Base-by-base conservation (phyloP, 2,329 filamentous ascomycete species). In the Ophiostoma australiae region DNA sequence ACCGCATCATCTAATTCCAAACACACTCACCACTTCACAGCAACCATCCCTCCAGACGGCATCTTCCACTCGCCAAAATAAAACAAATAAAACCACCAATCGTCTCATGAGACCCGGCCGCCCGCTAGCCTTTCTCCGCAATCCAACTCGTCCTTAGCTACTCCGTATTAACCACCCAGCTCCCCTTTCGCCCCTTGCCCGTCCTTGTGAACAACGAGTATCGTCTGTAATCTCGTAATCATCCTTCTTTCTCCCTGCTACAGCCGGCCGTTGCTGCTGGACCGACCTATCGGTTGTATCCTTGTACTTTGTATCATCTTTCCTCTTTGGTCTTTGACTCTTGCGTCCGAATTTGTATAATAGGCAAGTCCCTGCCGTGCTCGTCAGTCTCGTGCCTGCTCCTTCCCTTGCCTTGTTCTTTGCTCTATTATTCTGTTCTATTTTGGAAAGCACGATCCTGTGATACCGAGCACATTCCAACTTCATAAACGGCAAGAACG, bases 91-190 rank as follows among this genome's bases (percentile, higher is more conserved):
- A 27, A 58, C 52, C 52, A 58, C 52, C 52, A 58, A 58, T 58
- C 52, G 44, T 33, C 69, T 70, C 69, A 61, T 67, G 69, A 71
- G 33, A 41, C 55, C 65, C 68, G 27, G 52, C 69, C 41, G 71
- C 70, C 52, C 63, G 61, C 71, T 73, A 73, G 72, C 71, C 48
- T 68, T 71, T 71, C 72, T 72, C 71, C 72, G 70, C 71, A 72
- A 65, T 63, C 69, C 68, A 67, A 39, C 66, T 69, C 63, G 55
- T 66, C 27, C 66, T 33, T 20, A 63, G 15, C 33, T 58, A 68
- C 52, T 71, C 39, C 55, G 17, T 58, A 58, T 68, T 48, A 69
- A 58, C 37, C 17, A 39, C 68, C 61, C 35, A 63, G 68, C 63
- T 70, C 69, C 66, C 69, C 67, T 68, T 66, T 72, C 39, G 68